Conservation (phyloP, 306 rosid species). For the Ammopiptanthus mongolicus region DNA sequence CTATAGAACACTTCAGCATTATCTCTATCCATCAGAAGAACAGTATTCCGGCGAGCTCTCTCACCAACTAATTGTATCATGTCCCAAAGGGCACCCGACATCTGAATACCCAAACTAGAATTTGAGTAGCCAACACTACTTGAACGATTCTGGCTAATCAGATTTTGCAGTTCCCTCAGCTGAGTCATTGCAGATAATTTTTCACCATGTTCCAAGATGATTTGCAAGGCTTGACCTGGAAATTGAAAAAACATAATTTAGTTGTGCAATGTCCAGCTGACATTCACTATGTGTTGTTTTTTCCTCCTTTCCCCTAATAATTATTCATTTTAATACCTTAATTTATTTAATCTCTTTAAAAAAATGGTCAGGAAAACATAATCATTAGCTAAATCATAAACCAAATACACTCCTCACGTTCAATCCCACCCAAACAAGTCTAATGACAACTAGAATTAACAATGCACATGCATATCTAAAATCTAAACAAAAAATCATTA, state of each 20-base stretch:
- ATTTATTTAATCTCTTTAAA: neutral
- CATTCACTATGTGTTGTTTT: neutral
- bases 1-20: conserved; percentile 96
- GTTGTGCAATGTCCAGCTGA: conserved; percentile 13
- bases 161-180: conserved; percentile 80
- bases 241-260: conserved; percentile 18
- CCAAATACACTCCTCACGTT: neutral
- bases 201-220: conserved; percentile 91
- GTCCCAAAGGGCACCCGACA: conserved; percentile 97
- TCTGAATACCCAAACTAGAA: conserved; percentile 48
- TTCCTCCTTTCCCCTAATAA: neutral
- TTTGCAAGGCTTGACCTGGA: conserved; percentile 80
- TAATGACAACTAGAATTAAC: conserved; percentile 3
- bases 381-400: conserved; percentile 5
- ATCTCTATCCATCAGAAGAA: conserved; percentile 97
- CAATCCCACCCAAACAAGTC: conserved; percentile 5
- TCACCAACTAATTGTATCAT: conserved; percentile 91
- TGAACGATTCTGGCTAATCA: conserved; percentile 70
- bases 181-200: conserved; percentile 90
- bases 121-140: conserved; percentile 40
- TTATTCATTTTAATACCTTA: conserved; percentile 3
- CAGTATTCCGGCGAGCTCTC: conserved; percentile 80
- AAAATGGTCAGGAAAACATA: conserved; percentile 9
- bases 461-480: neutral
- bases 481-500: conserved; percentile 16